Percentiles rank a stretch among this genome's conserved stretches.
Conservation (phyloP, 345 rosid genomes). For the Iberis pinnata region DNA sequence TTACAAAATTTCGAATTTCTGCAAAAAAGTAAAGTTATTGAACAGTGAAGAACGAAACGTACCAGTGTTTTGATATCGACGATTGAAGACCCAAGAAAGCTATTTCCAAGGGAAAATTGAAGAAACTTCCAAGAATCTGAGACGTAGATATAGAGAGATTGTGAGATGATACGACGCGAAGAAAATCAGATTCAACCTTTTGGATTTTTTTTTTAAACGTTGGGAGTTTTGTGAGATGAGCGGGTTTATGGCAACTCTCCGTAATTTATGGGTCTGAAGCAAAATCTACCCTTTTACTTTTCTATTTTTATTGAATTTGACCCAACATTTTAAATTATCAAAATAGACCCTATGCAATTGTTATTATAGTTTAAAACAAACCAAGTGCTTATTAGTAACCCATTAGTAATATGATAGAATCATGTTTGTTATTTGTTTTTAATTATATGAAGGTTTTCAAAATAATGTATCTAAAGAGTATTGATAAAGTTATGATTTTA, state of each 20-base stretch:
- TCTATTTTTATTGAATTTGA: not conserved
- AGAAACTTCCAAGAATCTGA: not conserved
- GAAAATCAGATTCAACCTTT: conserved; percentile 10
- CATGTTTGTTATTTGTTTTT: too few species aligned
- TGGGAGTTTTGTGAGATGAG: conserved; percentile 24
- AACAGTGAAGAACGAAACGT: conserved; percentile 11
- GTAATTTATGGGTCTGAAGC: conserved; percentile 22
- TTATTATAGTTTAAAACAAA: too few species aligned
- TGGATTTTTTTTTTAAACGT: conserved; percentile 18
- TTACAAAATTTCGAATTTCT: not conserved
- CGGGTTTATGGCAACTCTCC: conserved; percentile 28
- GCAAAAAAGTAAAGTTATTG: conserved; percentile 7
- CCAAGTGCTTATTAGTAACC: too few species aligned
- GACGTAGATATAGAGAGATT: not conserved
- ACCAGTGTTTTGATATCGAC: conserved; percentile 20
- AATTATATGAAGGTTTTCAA: too few species aligned
- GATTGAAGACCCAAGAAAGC: conserved; percentile 1
- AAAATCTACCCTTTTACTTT: conserved; percentile 1
- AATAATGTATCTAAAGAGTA: too few species aligned
- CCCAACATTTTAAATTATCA: not conserved
- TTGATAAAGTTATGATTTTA: too few species aligned
- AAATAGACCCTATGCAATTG: not conserved
- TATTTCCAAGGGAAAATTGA: not conserved
- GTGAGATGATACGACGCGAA: conserved; percentile 17
- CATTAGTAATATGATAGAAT: too few species aligned